phyloP scores from a whole-genome alignment of 768 basidiomycete genomes.

The Tylopilus plumbeoviolaceoides region DNA sequence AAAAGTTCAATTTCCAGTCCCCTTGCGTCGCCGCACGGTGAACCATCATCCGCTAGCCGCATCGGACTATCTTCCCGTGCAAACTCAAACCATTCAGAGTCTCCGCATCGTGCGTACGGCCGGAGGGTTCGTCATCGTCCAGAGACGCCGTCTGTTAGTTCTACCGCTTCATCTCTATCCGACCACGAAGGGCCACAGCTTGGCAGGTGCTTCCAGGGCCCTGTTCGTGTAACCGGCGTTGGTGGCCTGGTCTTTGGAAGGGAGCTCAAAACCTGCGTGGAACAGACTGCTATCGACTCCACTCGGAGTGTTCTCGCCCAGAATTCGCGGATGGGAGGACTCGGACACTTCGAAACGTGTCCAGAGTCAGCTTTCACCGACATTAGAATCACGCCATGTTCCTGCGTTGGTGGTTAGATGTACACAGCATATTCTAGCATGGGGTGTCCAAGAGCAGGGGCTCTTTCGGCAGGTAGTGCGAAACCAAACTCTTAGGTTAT shows the following conservation, averaged over 20 bases:
- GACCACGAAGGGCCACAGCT: slow-evolving; percentile 49
- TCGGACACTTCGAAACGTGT: not conserved
- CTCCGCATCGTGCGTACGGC: slow-evolving; percentile 17
- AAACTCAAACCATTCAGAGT: slow-evolving; percentile 38
- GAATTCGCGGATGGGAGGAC: not conserved
- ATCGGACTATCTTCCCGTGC: slow-evolving; percentile 35
- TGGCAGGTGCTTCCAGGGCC: slow-evolving; percentile 54
- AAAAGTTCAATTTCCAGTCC: slow-evolving; percentile 35
- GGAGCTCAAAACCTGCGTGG: slow-evolving; percentile 50
- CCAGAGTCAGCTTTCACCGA: slow-evolving; percentile 19
- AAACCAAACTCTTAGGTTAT: not conserved
- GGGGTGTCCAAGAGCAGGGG: slow-evolving; percentile 86
- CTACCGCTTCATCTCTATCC: slow-evolving; percentile 48
- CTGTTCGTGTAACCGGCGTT: slow-evolving; percentile 37
- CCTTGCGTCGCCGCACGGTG: slow-evolving; percentile 44
- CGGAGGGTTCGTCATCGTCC: slow-evolving; percentile 50
- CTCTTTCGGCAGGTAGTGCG: slow-evolving; percentile 65
- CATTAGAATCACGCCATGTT: slow-evolving; percentile 49
- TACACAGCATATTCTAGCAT: slow-evolving; percentile 73
- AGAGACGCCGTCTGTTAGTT: slow-evolving; percentile 56
- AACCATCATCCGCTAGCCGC: slow-evolving; percentile 36
- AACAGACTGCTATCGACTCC: slow-evolving; percentile 50
- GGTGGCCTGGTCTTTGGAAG: slow-evolving; percentile 66
- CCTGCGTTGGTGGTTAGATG: slow-evolving; percentile 81
- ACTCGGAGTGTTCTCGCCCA: slow-evolving; percentile 10